Percentiles rank a stretch among this genome's conserved stretches.
Evolutionary conservation across 257 asterid species (phyloP).

Genomic region (Anisodus acutangulus): DNA sequence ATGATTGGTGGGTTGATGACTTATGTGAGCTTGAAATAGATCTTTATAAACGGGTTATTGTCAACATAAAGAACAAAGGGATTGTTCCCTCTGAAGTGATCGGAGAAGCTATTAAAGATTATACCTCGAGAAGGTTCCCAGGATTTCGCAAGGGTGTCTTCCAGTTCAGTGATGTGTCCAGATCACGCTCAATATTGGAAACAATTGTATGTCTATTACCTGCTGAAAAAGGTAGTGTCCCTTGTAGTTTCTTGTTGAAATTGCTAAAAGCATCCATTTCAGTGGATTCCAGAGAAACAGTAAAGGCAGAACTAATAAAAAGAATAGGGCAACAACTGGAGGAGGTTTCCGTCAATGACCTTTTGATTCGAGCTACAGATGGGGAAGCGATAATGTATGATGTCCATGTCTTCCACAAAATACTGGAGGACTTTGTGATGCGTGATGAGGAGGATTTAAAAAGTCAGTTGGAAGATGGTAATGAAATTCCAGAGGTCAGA

Average conservation of each 20-base stretch:
- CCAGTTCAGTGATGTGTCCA: slow-evolving; percentile 53
- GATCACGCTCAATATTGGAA: slow-evolving; percentile 62
- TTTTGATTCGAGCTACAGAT: slow-evolving; percentile 58
- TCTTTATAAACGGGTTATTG: slow-evolving; percentile 63
- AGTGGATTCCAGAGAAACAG: slow-evolving; percentile 61
- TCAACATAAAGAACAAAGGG: slow-evolving; percentile 56
- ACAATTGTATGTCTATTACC: slow-evolving; percentile 80
- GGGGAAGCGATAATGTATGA: slow-evolving; percentile 63
- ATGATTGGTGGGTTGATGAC: slow-evolving; percentile 99
- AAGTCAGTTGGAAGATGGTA: slow-evolving; percentile 46
- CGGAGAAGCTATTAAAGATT: slow-evolving; percentile 87
- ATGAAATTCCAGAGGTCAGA: slow-evolving; percentile 62
- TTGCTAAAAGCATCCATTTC: slow-evolving; percentile 72
- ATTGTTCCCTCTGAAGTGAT: slow-evolving; percentile 64
- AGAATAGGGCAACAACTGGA: slow-evolving; percentile 88
- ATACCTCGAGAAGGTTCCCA: slow-evolving; percentile 68
- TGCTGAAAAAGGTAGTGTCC: slow-evolving; percentile 65
- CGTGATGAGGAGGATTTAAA: slow-evolving; percentile 55
- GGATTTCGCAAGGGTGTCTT: slow-evolving; percentile 64
- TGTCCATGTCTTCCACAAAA: slow-evolving; percentile 59
- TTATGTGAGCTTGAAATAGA: slow-evolving; percentile 83
- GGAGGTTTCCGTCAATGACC: slow-evolving; percentile 81
- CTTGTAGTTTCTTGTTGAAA: slow-evolving; percentile 83
- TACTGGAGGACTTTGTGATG: slow-evolving; percentile 64
- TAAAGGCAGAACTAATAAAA: slow-evolving; percentile 59